phyloP scores from a whole-genome alignment of 495 filamentous ascomycete genomes.

The Talaromyces nanjingensis region DNA sequence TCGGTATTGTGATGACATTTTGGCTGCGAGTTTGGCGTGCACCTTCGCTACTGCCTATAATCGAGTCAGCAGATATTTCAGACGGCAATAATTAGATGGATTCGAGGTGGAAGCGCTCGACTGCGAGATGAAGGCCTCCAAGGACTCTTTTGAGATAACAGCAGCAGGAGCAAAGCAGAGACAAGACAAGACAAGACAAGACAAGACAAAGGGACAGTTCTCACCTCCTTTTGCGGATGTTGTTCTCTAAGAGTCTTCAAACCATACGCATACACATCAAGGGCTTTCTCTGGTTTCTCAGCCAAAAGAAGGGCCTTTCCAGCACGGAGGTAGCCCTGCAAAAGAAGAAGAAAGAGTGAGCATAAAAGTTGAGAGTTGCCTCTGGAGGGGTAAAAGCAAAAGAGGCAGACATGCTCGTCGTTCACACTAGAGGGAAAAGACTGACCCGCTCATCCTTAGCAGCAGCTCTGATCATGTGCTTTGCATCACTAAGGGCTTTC shows the following conservation, averaged over 20 bases:
- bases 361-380: not conserved
- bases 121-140: not conserved
- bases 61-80: conserved; percentile 10
- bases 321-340: conserved; percentile 58
- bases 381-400: not conserved
- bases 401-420: not conserved
- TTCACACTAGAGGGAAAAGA: not conserved
- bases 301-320: conserved; percentile 53
- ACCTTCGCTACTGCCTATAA: conserved; percentile 33
- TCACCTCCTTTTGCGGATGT: conserved; percentile 40
- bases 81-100: not conserved
- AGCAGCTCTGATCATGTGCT: conserved; percentile 48
- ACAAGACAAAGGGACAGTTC: conserved; percentile 7
- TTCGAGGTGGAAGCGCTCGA: not conserved
- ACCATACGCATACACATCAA: conserved; percentile 56
- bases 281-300: conserved; percentile 44
- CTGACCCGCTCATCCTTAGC: conserved; percentile 41
- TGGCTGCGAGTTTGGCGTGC: conserved; percentile 36
- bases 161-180: not conserved
- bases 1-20: conserved; percentile 21
- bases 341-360: not conserved
- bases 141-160: not conserved
- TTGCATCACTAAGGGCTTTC: conserved; percentile 52
- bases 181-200: no score
- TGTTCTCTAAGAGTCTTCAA: conserved; percentile 38